Conservation (phyloP, 2,329 filamentous ascomycete species). For the Ophiostoma perfectum region DNA sequence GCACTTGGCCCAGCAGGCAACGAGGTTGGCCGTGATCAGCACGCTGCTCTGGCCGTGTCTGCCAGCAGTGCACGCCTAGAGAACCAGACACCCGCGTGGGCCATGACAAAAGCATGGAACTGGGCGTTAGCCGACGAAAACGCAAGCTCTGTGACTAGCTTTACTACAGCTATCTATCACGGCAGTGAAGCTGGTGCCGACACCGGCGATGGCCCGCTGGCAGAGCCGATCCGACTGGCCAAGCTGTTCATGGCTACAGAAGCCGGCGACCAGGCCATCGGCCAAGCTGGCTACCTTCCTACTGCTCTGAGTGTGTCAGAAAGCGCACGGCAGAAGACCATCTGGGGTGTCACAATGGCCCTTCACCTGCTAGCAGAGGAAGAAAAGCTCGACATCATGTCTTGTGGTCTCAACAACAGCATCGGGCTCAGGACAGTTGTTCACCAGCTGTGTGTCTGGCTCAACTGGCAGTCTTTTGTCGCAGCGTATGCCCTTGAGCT, state of each 20-base stretch:
- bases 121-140: conserved; percentile 27
- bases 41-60: conserved; percentile 12
- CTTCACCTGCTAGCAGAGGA: conserved; percentile 89
- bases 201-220: conserved; percentile 34
- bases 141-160: background rate
- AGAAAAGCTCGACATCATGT: conserved; percentile 66
- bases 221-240: conserved; percentile 52
- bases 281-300: conserved; percentile 57
- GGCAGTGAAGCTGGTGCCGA: conserved; percentile 28
- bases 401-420: conserved; percentile 36
- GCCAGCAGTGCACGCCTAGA: background rate
- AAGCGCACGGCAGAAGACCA: conserved; percentile 54
- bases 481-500: conserved; percentile 49
- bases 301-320: conserved; percentile 50
- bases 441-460: conserved; percentile 75
- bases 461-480: conserved; percentile 59
- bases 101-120: conserved; percentile 19
- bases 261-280: conserved; percentile 51
- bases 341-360: conserved; percentile 64
- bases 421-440: conserved; percentile 65
- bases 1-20: conserved; percentile 14
- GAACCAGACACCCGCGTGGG: background rate
- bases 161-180: background rate
- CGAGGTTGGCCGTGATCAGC: background rate
- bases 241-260: conserved; percentile 59